Percentiles rank a stretch among this genome's conserved stretches.
These are phyloP conservation scores for Boletellus ananiceps DNA, from an alignment of 768 basidiomycete genomes.

Conservation along the genomic window DNA sequence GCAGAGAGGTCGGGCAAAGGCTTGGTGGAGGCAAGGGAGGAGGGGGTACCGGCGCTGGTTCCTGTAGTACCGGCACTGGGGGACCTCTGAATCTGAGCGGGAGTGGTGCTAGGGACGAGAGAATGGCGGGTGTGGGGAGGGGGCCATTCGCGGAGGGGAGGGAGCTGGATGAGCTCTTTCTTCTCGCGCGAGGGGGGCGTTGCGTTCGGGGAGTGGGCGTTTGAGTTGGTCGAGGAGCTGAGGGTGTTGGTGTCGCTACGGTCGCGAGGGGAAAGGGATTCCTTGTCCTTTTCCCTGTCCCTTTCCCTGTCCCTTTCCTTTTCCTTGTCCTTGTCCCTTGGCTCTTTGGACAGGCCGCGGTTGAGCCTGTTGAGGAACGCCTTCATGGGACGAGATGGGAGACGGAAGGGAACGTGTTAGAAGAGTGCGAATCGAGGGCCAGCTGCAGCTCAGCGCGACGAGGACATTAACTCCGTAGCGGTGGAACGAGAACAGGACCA, in stretches of 20 bases:
- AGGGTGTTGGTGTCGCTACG: slow-evolving; percentile 32
- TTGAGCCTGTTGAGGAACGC: slow-evolving; percentile 78
- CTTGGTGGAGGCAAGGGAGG: slow-evolving; percentile 52
- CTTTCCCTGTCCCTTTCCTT: slow-evolving; percentile 32
- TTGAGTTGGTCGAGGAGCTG: slow-evolving; percentile 25
- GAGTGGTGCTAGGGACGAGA: neutral
- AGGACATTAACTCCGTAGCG: slow-evolving; percentile 20
- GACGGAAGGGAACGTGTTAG: slow-evolving; percentile 8
- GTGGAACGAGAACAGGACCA: neutral
- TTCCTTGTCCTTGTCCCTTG: slow-evolving; percentile 59
- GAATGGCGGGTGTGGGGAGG: slow-evolving; percentile 35
- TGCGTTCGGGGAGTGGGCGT: slow-evolving; percentile 20
- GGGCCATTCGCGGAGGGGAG: slow-evolving; percentile 67
- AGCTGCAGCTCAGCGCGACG: neutral
- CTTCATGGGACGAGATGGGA: slow-evolving; percentile 53
- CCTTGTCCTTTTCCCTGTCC: slow-evolving; percentile 25
- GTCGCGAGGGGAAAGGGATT: slow-evolving; percentile 26
- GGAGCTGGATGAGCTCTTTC: slow-evolving; percentile 44
- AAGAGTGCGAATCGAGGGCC: slow-evolving; percentile 8
- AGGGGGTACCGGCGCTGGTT: slow-evolving; percentile 39
- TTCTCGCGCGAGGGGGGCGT: slow-evolving; percentile 49
- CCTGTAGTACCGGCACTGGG: slow-evolving; percentile 26
- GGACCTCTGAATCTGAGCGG: slow-evolving; percentile 28
- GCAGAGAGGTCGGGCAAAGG: slow-evolving; percentile 65
- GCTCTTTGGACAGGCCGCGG: slow-evolving; percentile 48